Evolutionary conservation across 2,329 filamentous ascomycete genomes (phyloP), one percentile per base, ranked within the genome.

Genomic region (Zymoseptoria ardabiliae): DNA sequence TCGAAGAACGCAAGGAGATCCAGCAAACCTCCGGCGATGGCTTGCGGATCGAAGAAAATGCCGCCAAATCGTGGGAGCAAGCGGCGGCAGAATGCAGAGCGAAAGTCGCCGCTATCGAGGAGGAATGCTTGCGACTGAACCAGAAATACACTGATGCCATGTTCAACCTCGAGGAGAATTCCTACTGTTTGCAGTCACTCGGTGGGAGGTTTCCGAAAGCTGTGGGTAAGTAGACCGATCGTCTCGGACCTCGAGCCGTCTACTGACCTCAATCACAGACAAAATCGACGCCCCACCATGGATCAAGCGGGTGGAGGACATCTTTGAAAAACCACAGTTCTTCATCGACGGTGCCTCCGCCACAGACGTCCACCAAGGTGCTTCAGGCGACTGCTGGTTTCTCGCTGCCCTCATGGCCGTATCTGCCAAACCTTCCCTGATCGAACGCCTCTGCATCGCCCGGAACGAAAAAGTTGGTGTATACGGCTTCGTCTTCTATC

Each of bases 101-200:
- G 58, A 81, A 83, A 55, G 82, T 85, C 5, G 74, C 77, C 8
- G 81, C 82, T 61, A 85, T 85, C 58, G 78, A 81, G 28, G 78
- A 77, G 59, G 82, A 85, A 68, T 95, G 90, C 71, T 80, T 85
- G 21, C 82, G 89, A 8, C 79, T 91, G 59, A 96, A 96, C 73
- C 87, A 91, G 69, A 93, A 91, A 73, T 96, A 95, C 71, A 83
- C 87, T 17, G 90, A 95, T 70, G 84, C 86, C n/a, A 85, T 94
- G 72, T 96, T 96, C 70, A 88, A 96, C 71, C 85, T 96, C 55
- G 90, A 94, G 70, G 78, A 83, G 45, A 89, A 92, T 71, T 57
- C 61, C 10, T 66, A 69, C 53, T 69, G 68, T 78, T 51, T 71
- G 50, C 62, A 63, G 50, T 64, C 61, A 17, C 49, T 71, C 52